Conservation (phyloP, 2,329 filamentous ascomycete genomes). For the Knufia petricola region DNA sequence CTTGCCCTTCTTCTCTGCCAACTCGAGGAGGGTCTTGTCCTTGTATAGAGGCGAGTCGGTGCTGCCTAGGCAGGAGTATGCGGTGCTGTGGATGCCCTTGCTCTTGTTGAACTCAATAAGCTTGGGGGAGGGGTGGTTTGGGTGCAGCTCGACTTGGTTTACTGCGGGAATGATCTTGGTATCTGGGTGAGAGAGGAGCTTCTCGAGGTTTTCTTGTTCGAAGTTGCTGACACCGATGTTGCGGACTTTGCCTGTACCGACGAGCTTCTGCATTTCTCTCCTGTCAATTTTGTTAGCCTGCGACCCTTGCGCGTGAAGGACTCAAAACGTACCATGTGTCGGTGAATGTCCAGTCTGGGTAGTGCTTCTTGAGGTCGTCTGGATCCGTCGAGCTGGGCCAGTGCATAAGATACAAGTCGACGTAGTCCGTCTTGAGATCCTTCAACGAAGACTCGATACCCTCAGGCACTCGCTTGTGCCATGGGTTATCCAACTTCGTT, state of each 20-base stretch:
- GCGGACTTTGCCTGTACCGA: constrained; percentile 51
- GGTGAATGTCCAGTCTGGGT: constrained; percentile 69
- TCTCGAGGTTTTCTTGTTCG: constrained; percentile 69
- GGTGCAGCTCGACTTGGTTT: constrained; percentile 70
- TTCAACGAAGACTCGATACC: constrained; percentile 54
- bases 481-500: constrained; percentile 74
- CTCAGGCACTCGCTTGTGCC: constrained; percentile 56
- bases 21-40: constrained; percentile 22
- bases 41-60: constrained; percentile 61
- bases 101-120: constrained; percentile 61
- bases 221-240: constrained; percentile 87
- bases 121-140: constrained; percentile 71
- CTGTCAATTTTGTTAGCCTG: constrained; percentile 32
- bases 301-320: neutral
- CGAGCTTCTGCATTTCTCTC: constrained; percentile 33
- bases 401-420: constrained; percentile 64
- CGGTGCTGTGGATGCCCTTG: constrained; percentile 62
- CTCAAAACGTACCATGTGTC: constrained; percentile 53
- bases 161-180: constrained; percentile 58
- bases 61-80: constrained; percentile 60
- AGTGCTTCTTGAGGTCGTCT: constrained; percentile 46
- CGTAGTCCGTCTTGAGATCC: constrained; percentile 53
- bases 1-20: constrained; percentile 23
- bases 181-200: constrained; percentile 56
- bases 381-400: constrained; percentile 27